phyloP scores from a whole-genome alignment of 1,284 basidiomycete genomes.

The Papiliotrema terrestris region DNA sequence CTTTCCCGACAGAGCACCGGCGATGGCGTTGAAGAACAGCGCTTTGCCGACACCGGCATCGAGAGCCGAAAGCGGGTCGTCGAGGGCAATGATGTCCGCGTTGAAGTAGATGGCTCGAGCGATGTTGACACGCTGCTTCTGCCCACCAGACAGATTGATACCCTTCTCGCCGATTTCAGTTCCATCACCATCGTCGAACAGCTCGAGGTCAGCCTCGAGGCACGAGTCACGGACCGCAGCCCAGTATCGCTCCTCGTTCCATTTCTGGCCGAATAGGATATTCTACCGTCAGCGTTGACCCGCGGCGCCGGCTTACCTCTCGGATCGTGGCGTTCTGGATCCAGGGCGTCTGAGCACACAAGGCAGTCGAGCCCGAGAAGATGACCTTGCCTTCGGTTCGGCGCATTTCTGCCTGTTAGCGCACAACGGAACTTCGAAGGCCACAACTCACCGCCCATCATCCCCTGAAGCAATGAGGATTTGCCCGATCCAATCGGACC shows the following conservation, averaged over 20 bases:
- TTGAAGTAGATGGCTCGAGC: conserved; percentile 81
- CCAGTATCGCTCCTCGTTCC: conserved; percentile 74
- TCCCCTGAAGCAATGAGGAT: conserved; percentile 56
- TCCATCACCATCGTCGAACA: conserved; percentile 74
- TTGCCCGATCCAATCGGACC: conserved; percentile 71
- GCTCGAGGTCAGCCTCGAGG: conserved; percentile 71
- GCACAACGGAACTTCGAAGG: neutral
- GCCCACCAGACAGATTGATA: conserved; percentile 47
- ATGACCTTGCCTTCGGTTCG: conserved; percentile 58
- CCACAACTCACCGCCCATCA: conserved; percentile 65
- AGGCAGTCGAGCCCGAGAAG: conserved; percentile 66
- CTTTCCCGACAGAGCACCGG: conserved; percentile 60
- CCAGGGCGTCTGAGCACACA: conserved; percentile 75
- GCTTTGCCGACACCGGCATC: conserved; percentile 84
- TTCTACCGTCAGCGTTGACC: conserved; percentile 67
- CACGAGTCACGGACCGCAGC: conserved; percentile 69
- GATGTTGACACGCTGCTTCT: conserved; percentile 55
- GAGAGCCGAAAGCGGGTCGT: conserved; percentile 73
- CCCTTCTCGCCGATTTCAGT: conserved; percentile 89
- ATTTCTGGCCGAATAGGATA: conserved; percentile 77
- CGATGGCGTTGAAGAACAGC: conserved; percentile 76
- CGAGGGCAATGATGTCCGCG: conserved; percentile 80
- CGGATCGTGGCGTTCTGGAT: conserved; percentile 69
- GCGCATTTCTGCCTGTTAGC: conserved; percentile 61
- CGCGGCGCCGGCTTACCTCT: conserved; percentile 37